phyloP scores from a whole-genome alignment of 2,329 filamentous ascomycete species.

The Celoporthe dispersa region DNA sequence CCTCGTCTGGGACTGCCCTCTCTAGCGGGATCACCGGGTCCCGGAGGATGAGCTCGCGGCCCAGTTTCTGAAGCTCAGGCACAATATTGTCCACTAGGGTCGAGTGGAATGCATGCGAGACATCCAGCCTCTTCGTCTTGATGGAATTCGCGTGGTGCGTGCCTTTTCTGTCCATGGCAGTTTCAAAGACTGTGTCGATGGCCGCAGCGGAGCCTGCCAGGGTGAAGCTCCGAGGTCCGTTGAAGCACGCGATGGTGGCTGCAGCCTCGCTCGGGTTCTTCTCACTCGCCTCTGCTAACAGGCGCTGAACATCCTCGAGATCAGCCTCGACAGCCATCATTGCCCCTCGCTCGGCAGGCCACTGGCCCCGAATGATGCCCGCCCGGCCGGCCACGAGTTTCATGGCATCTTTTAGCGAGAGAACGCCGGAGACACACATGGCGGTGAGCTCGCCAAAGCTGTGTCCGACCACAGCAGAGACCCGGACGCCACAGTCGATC shows the following conservation, averaged over 20 bases:
- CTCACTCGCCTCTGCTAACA: neutral
- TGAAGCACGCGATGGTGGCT: constrained; percentile 51
- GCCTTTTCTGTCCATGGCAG: constrained; percentile 33
- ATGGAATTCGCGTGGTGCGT: too few relatives aligned
- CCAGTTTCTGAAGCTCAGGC: constrained; percentile 39
- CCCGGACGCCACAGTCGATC: constrained; percentile 42
- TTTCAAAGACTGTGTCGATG: constrained; percentile 37
- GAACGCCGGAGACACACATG: constrained; percentile 40
- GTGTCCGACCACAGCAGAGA: constrained; percentile 43
- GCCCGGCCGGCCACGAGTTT: constrained; percentile 38
- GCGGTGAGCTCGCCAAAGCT: constrained; percentile 49
- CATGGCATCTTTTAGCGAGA: constrained; percentile 40
- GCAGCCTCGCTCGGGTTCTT: neutral
- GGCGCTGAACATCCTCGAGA: constrained; percentile 3
- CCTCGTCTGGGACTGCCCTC: constrained; percentile 1
- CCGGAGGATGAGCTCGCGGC: constrained; percentile 38
- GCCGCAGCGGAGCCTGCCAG: constrained; percentile 43
- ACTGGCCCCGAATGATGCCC: constrained; percentile 36
- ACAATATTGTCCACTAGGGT: constrained; percentile 43
- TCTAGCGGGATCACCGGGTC: constrained; percentile 41
- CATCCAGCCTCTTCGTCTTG: constrained; percentile 44
- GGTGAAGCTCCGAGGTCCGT: constrained; percentile 47
- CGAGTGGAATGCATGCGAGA: constrained; percentile 55
- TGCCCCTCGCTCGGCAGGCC: constrained; percentile 42
- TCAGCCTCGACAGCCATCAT: constrained; percentile 43